These are phyloP conservation scores for Chrysoporthe puriensis DNA, from an alignment of 2,329 filamentous ascomycete genomes.

Conservation along the genomic window DNA sequence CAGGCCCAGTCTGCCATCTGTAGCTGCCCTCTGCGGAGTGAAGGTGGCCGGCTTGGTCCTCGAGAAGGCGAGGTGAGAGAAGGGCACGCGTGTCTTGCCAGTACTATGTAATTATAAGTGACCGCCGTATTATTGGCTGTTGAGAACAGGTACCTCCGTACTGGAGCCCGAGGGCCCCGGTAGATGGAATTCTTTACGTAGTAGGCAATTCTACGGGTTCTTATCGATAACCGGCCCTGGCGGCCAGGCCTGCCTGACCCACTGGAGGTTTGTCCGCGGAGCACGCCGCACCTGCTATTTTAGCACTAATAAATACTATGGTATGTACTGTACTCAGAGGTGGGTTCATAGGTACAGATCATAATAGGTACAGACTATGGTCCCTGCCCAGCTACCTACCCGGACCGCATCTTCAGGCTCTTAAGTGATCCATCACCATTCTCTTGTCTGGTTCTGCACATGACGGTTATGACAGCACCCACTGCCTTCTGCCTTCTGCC, in stretches of 20 bases:
- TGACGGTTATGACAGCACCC: no score
- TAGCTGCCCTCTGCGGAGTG: neutral
- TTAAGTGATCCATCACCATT: neutral
- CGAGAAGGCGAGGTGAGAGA: neutral
- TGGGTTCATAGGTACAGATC: no score
- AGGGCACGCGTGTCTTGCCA: neutral
- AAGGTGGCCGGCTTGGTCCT: neutral
- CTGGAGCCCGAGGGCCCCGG: slow-evolving; percentile 6
- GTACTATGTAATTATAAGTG: neutral
- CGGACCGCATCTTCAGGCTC: neutral
- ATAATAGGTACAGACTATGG: no score
- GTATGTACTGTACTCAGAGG: no score
- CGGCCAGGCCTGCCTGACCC: neutral
- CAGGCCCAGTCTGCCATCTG: slow-evolving; percentile 3
- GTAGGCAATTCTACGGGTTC: neutral
- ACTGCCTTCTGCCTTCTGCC: no score
- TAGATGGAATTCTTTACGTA: neutral
- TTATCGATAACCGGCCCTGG: neutral
- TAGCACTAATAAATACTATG: no score
- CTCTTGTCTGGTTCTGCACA: neutral
- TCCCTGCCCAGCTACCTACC: neutral
- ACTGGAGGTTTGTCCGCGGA: neutral
- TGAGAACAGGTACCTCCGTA: slow-evolving; percentile 3
- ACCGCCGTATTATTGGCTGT: neutral
- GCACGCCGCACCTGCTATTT: neutral